Evolutionary conservation across 2,329 filamentous ascomycete genomes (phyloP).

Genomic region (Fusarium tjaetaba): DNA sequence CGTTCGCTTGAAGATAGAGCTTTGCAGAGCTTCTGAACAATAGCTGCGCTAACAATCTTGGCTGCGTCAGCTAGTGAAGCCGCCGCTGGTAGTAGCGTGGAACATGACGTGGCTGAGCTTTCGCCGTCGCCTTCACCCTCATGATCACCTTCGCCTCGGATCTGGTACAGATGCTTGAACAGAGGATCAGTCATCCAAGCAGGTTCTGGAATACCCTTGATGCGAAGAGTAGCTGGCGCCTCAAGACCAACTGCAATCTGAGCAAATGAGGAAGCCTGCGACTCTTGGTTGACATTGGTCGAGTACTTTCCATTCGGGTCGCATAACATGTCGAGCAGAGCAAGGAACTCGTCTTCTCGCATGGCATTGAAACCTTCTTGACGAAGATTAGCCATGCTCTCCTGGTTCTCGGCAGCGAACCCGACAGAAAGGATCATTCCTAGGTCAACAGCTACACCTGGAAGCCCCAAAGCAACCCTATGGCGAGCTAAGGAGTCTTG

Average conservation of each 20-base stretch:
- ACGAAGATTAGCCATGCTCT: background rate
- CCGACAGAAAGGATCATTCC: slow-evolving; percentile 61
- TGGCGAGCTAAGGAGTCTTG: slow-evolving; percentile 7
- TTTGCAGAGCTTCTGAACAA: background rate
- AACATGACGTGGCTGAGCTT: background rate
- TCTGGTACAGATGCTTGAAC: background rate
- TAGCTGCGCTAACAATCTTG: background rate
- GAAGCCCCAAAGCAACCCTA: background rate
- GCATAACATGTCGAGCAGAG: background rate
- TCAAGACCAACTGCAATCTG: slow-evolving; percentile 2
- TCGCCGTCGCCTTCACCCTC: background rate
- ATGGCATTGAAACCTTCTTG: slow-evolving; percentile 1
- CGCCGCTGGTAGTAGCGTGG: background rate
- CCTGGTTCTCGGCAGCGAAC: slow-evolving; percentile 59
- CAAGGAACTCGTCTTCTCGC: slow-evolving; percentile 2
- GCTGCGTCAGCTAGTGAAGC: background rate
- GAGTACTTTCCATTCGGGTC: background rate
- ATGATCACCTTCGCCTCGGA: background rate
- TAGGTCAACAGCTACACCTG: slow-evolving; percentile 60
- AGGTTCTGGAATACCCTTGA: background rate
- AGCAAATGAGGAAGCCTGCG: background rate
- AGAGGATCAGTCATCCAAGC: slow-evolving; percentile 1
- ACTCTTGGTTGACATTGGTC: background rate
- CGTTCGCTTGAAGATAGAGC: slow-evolving; percentile 40
- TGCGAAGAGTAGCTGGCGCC: background rate